Evolutionary conservation across 2,329 filamentous ascomycete species (phyloP).

Genomic region (Aureobasidium lini): DNA sequence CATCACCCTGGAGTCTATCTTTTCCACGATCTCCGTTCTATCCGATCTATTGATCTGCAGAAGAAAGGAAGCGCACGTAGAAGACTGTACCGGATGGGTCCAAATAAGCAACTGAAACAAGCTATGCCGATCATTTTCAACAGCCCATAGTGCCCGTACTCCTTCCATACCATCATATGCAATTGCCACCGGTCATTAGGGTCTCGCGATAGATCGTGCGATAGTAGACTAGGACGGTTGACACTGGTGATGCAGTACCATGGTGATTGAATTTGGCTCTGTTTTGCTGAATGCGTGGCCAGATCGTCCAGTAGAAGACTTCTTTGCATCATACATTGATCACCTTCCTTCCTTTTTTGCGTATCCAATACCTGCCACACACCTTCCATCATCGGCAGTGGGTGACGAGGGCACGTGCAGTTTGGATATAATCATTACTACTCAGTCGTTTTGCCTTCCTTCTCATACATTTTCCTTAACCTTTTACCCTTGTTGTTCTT

Average conservation of each 20-base stretch:
- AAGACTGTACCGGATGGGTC: not conserved
- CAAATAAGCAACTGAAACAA: constrained; percentile 8
- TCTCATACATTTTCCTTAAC: not conserved
- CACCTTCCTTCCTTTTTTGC: not conserved
- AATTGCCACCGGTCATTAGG: not conserved
- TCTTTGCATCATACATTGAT: constrained; percentile 6
- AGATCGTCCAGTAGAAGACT: not conserved
- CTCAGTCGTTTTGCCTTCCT: not conserved
- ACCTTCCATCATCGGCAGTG: not conserved
- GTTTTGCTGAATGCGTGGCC: not conserved
- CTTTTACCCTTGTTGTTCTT: not conserved
- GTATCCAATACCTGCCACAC: not conserved
- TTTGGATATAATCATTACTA: not conserved
- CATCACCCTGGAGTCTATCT: not conserved
- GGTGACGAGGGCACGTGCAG: not conserved
- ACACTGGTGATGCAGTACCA: not conserved
- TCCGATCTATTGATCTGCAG: not conserved
- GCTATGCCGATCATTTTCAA: not conserved
- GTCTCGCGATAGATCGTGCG: not conserved
- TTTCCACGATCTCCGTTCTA: not conserved
- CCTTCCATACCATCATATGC: not conserved
- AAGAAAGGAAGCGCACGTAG: not conserved
- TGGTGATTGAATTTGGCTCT: not conserved
- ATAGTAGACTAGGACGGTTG: not conserved
- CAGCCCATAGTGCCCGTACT: not conserved